These are phyloP conservation scores for Colletotrichum chrysophilum DNA, from an alignment of 2,329 filamentous ascomycete genomes.

Conservation along the genomic window DNA sequence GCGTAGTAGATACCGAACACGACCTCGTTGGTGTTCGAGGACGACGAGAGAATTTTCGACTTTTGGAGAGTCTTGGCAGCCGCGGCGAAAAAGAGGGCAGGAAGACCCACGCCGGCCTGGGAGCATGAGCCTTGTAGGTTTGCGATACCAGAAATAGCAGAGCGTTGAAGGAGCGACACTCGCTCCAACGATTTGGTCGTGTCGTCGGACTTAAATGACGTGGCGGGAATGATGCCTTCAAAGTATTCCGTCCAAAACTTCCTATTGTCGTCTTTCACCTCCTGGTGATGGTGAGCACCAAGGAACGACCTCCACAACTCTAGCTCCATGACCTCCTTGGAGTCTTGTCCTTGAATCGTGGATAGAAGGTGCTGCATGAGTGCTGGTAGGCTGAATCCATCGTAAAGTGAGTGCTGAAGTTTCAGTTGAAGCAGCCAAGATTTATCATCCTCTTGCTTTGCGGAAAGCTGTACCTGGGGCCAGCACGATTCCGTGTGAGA, in stretches of 20 bases:
- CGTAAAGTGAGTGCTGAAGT: conserved; percentile 89
- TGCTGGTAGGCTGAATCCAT: conserved; percentile 76
- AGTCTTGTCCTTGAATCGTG: neutral
- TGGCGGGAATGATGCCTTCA: conserved; percentile 27
- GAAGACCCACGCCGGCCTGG: conserved; percentile 64
- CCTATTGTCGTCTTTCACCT: neutral
- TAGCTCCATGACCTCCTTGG: neutral
- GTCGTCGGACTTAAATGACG: conserved; percentile 14
- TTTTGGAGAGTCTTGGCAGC: conserved; percentile 55
- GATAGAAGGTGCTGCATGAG: conserved; percentile 50
- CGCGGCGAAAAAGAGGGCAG: conserved; percentile 77
- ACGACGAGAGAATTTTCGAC: neutral
- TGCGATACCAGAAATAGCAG: conserved; percentile 45
- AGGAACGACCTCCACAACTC: neutral
- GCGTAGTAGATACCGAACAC: conserved; percentile 84
- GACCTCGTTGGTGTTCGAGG: conserved; percentile 41
- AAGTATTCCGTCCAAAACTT: conserved; percentile 24
- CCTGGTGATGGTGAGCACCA: neutral
- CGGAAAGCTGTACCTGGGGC: conserved; percentile 10
- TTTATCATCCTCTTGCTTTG: conserved; percentile 9
- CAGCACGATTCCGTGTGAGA: neutral
- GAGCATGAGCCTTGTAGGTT: conserved; percentile 40
- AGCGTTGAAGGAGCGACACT: conserved; percentile 47
- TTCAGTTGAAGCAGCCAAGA: conserved; percentile 51
- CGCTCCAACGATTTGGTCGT: conserved; percentile 30